Evolutionary conservation across 78 protist genomes (phyloP).

Genomic region (Dictyostelium brefeldianum): DNA sequence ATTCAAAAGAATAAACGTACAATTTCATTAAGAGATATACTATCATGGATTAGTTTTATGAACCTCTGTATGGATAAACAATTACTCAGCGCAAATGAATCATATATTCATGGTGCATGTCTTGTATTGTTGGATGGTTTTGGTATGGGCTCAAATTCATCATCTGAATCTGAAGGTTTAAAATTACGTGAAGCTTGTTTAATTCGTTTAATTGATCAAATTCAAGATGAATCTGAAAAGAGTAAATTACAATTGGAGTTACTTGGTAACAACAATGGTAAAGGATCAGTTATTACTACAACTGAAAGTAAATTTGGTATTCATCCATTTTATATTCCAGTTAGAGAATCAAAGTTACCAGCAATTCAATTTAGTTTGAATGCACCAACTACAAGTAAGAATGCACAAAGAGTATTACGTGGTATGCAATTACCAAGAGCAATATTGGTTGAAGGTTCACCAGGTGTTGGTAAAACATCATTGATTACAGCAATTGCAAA

Average conservation of each 20-base stretch:
- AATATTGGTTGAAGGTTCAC: constrained; percentile 92
- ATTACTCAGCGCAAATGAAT: constrained; percentile 2
- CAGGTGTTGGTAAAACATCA: constrained; percentile 99
- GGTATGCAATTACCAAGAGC: constrained; percentile 94
- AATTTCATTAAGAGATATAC: constrained; percentile 91
- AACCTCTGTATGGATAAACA: constrained; percentile 9
- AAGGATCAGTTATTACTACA: not conserved
- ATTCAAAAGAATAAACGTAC: constrained; percentile 77
- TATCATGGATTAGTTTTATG: constrained; percentile 94
- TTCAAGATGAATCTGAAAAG: not conserved
- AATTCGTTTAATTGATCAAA: constrained; percentile 15
- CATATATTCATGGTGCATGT: constrained; percentile 93
- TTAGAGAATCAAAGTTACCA: not conserved
- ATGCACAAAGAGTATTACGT: constrained; percentile 93
- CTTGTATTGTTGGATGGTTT: constrained; percentile 94
- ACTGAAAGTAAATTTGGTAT: constrained; percentile 79
- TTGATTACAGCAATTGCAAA: constrained; percentile 95
- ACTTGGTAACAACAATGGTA: not conserved
- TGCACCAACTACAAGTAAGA: constrained; percentile 96
- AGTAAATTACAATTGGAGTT: not conserved
- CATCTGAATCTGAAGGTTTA: constrained; percentile 50
- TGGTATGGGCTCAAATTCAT: constrained; percentile 74
- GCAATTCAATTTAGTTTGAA: constrained; percentile 49
- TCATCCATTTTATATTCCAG: constrained; percentile 85
- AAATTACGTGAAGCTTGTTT: constrained; percentile 41